Conservation (phyloP, 345 rosid genomes). For the Noccaea caerulescens region DNA sequence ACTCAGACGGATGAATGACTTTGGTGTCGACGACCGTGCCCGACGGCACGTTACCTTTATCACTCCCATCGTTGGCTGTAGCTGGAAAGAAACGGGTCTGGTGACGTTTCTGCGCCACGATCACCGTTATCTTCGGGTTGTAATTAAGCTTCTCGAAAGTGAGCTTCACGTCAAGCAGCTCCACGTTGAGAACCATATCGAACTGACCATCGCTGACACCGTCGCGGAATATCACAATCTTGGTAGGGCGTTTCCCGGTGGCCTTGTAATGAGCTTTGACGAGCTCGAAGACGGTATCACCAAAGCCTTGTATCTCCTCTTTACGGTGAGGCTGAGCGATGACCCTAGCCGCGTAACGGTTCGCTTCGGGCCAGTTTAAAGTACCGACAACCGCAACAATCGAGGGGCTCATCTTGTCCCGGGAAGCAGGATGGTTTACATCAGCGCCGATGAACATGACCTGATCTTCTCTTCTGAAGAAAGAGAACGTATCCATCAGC, state of each 20-base stretch:
- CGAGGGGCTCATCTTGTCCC: conserved; percentile 65
- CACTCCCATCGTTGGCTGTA: conserved; percentile 46
- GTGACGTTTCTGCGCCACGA: conserved; percentile 83
- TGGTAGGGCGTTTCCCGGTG: conserved; percentile 60
- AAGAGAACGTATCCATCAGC: conserved; percentile 59
- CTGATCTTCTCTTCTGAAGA: conserved; percentile 48
- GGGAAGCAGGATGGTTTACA: conserved; percentile 81
- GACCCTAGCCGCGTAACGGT: conserved; percentile 76
- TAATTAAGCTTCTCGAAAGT: conserved; percentile 47
- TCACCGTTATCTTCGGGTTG: conserved; percentile 65
- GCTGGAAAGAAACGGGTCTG: conserved; percentile 74
- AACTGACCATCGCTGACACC: conserved; percentile 92
- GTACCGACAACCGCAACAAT: conserved; percentile 87
- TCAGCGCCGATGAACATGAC: conserved; percentile 94
- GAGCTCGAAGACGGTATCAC: conserved; percentile 72
- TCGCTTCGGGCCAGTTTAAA: conserved; percentile 88
- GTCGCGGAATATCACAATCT: conserved; percentile 78
- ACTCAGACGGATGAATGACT: conserved; percentile 75
- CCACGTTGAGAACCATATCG: conserved; percentile 87
- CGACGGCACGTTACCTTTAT: conserved; percentile 62
- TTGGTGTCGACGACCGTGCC: conserved; percentile 81
- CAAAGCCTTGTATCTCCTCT: conserved; percentile 72
- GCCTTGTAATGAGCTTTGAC: conserved; percentile 50
- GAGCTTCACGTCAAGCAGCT: conserved; percentile 59
- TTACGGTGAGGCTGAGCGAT: conserved; percentile 62